phyloP scores from a whole-genome alignment of 208 protist species.

The Tritrichomonas foetus region DNA sequence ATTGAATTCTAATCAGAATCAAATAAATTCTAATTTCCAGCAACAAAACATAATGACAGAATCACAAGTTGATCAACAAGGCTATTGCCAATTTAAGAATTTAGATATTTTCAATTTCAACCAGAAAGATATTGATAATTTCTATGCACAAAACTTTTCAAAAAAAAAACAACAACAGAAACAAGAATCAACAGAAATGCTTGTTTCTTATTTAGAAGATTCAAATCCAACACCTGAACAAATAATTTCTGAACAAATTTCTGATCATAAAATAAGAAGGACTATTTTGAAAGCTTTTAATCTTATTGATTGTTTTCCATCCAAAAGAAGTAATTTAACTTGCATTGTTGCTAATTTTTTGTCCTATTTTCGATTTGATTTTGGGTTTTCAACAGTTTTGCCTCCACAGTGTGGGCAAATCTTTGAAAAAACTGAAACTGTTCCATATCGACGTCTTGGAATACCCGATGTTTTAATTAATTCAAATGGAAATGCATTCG shows the following conservation, averaged over 20 bases:
- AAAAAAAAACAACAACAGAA: no score
- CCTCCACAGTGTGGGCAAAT: neutral
- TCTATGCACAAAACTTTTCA: no score
- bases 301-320: neutral
- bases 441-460: neutral
- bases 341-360: neutral
- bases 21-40: no score
- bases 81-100: no score
- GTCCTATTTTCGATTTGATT: neutral
- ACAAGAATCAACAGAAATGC: no score
- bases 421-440: neutral
- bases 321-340: neutral
- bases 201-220: neutral
- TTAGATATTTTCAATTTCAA: no score
- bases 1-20: no score
- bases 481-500: neutral
- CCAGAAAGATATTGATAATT: no score
- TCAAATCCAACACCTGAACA: neutral
- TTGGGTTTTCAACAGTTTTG: neutral
- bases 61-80: no score
- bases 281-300: neutral
- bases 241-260: neutral
- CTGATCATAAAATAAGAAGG: neutral
- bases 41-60: no score
- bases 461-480: neutral